Base-by-base conservation (phyloP, 495 filamentous ascomycete species). In the Penicillium canescens region DNA sequence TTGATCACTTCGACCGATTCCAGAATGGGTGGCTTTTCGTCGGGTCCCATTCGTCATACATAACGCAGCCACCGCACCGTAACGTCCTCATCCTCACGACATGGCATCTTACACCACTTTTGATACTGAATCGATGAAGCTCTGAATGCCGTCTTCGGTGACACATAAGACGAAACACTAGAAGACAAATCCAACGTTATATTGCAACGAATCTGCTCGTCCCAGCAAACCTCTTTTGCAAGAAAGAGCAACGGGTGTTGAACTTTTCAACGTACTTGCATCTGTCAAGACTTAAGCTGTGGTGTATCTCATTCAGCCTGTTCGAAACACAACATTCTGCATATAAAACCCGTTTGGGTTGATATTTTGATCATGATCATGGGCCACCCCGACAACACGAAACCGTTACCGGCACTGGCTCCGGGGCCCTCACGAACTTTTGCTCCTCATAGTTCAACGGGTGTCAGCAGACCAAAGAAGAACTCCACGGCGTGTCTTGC, bases 401-500 rank as follows among this genome's bases (percentile, higher is more conserved):
- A 61, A 24, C 57, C 58, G 7, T 67, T 74, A 24, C 63, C 60
- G 45, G 37, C 63, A 1, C 58, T 76, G 26, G 69, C 70, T 31
- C 71, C 71, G 26, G 70, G 68, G 2, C 69, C 63, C 33, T 44
- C 63, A 16, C 63, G 63, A 7, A 60, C 48, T 9, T 59, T 59
- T 20, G 42, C 63, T 35, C 55, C 55, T 37, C 61, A 65, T 18
- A 39, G 54, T 14, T 46, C 56, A 2, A 49, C 52, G 4, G 42
- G 61, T 11, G 46, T 73, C 31, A 52, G 45, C 41, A 65, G 63
- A 42, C 62, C 65, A 18, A 73, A 68, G 41, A 77, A 77, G 60
- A 77, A 68, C 42, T 77, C 74, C 6, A 75, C 65, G 0, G 74
- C 74, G 11, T 77, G 74, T 42, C 44, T 63, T 26, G 62, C 68